These are phyloP conservation scores for Malus hybrid DNA, from an alignment of 331 rosid species.

Conservation along the genomic window DNA sequence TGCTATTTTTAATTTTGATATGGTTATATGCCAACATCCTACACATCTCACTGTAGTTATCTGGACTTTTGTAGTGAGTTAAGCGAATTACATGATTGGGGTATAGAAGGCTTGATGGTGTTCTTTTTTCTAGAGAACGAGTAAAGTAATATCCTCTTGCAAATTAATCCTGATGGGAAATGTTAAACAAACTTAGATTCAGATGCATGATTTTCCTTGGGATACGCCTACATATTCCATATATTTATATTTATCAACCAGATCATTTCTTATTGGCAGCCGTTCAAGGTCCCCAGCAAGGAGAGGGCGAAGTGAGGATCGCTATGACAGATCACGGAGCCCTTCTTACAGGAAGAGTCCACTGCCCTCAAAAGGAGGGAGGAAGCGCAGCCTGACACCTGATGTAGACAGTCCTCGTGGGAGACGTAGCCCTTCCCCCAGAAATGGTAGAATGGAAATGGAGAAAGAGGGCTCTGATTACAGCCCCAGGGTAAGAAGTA, in stretches of 20 bases:
- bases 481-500: constrained; percentile 26
- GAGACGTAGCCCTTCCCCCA: constrained; percentile 37
- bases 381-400: constrained; percentile 36
- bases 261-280: constrained; percentile 17
- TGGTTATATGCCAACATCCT: background rate
- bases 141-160: background rate
- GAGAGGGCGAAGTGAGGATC: constrained; percentile 35
- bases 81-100: too few species aligned
- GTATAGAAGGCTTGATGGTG: background rate
- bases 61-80: background rate
- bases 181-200: background rate
- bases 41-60: background rate
- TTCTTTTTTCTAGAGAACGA: background rate
- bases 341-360: constrained; percentile 26
- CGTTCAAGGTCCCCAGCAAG: constrained; percentile 42
- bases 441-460: constrained; percentile 21
- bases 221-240: background rate
- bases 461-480: constrained; percentile 45
- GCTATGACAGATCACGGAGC: constrained; percentile 29
- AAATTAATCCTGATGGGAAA: background rate
- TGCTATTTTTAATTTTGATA: background rate
- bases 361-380: constrained; percentile 23
- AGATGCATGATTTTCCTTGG: background rate
- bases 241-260: background rate
- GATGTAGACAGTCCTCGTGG: constrained; percentile 33